Conservation (phyloP, 768 basidiomycete genomes). For the Kwoniella dendrophila region DNA sequence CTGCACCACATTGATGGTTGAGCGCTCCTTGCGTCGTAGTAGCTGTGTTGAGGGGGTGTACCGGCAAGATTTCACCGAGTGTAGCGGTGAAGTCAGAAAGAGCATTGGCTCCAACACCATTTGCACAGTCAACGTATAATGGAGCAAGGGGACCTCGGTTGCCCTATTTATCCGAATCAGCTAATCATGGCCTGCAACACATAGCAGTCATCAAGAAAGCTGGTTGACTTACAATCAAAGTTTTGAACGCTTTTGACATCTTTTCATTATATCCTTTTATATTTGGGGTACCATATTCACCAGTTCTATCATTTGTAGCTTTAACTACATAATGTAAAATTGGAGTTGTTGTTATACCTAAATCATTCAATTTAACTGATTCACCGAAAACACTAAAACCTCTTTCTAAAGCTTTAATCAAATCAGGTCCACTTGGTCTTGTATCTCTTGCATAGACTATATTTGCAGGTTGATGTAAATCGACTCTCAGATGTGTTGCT, state of each 20-base stretch:
- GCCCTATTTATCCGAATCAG: constrained; percentile 26
- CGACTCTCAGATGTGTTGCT: constrained; percentile 69
- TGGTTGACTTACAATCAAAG: constrained; percentile 70
- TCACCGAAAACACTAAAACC: constrained; percentile 71
- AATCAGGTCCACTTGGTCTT: constrained; percentile 76
- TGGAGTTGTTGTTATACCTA: constrained; percentile 88
- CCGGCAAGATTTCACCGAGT: constrained; percentile 61
- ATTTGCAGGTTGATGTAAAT: constrained; percentile 72
- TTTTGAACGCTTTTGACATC: constrained; percentile 78
- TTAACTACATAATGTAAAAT: constrained; percentile 92
- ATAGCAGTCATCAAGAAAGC: not conserved
- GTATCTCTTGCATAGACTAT: constrained; percentile 94
- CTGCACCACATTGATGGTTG: constrained; percentile 88
- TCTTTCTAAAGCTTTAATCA: constrained; percentile 76
- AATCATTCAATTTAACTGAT: constrained; percentile 67
- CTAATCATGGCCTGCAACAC: constrained; percentile 63
- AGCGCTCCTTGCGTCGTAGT: constrained; percentile 69
- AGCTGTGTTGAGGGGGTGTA: constrained; percentile 72
- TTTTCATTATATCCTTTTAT: constrained; percentile 82
- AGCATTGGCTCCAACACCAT: constrained; percentile 85
- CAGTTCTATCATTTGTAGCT: constrained; percentile 77
- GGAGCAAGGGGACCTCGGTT: constrained; percentile 60
- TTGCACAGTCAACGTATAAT: constrained; percentile 93
- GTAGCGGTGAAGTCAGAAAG: constrained; percentile 66
- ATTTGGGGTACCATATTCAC: constrained; percentile 77